Evolutionary conservation across 345 rosid species (phyloP), one percentile per base, ranked within the genome.

Genomic region (Geranium brycei): DNA sequence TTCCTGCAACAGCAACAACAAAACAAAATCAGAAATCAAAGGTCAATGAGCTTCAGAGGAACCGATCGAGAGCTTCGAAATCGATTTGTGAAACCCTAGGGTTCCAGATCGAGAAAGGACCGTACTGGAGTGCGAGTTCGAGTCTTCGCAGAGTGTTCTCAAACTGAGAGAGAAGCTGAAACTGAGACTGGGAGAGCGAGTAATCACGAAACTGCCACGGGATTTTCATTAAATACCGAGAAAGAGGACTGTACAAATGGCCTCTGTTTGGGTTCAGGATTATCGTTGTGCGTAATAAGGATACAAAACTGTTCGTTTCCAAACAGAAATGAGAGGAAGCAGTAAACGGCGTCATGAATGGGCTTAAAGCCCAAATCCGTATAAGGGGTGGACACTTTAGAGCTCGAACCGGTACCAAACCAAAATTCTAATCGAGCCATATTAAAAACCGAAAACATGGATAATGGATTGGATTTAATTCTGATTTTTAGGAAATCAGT

Each of bases 1-100:
- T 85, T 65, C 71, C 86, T 81, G 80, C 70, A 19, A 62, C 38
- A 17, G 51, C 64, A 38, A 47, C 41, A 35, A 35, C 41, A 47
- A 47, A 5, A 47, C 53, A 47, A 13, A 47, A 47, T 38, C 47
- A 38, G 11, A 3, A 38, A 38, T 8, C 53, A 47, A 47, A 47
- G 53, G 53, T 8, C 13, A 47, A 47, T 47, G 53, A 10, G 11
- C 41, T 35, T 35, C 41, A 35, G 10, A 4, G 41, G 4, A 35
- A 35, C 4, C 10, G 41, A 35, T 35, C 10, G 53, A 47, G 53
- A 47, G 53, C 53, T 47, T 47, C 53, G 53, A 47, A 10, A 47
- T 47, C 53, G 53, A 47, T 47, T 3, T 15, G 53, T 11, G 3
- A 47, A 47, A 47, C 53, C 53, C 53, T 47, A 47, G 53, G 53